Evolutionary conservation across 805 yeast genomes (phyloP).

Genomic region (Cyberlindnera suaveolens): DNA sequence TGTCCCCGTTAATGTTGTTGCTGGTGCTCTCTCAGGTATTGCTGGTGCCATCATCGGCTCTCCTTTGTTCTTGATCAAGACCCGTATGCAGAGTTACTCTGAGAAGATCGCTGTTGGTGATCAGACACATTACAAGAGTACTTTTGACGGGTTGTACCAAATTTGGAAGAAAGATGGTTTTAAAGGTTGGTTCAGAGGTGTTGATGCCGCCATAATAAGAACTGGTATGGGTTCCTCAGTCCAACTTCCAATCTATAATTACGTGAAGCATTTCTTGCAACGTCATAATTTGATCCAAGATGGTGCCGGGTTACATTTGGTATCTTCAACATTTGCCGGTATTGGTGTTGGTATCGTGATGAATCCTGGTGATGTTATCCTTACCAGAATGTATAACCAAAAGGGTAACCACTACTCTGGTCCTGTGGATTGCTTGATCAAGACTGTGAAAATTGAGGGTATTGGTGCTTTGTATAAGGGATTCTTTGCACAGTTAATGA

Average conservation of each 20-base stretch:
- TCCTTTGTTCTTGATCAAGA: slow-evolving; percentile 87
- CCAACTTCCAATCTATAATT: slow-evolving; percentile 86
- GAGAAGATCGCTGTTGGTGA: slow-evolving; percentile 69
- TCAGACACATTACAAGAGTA: slow-evolving; percentile 78
- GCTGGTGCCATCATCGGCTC: slow-evolving; percentile 88
- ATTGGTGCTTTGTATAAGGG: slow-evolving; percentile 86
- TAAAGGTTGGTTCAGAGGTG: slow-evolving; percentile 79
- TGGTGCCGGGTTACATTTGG: slow-evolving; percentile 65
- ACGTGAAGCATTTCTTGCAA: slow-evolving; percentile 58
- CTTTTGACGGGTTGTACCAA: slow-evolving; percentile 59
- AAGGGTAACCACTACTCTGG: slow-evolving; percentile 81
- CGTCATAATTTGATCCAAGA: slow-evolving; percentile 47
- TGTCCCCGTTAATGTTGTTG: slow-evolving; percentile 55
- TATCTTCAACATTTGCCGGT: slow-evolving; percentile 75
- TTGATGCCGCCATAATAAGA: slow-evolving; percentile 89
- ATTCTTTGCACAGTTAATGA: slow-evolving; percentile 83
- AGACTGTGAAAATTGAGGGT: slow-evolving; percentile 85
- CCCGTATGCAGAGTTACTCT: slow-evolving; percentile 94
- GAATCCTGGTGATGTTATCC: slow-evolving; percentile 96
- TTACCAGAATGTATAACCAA: slow-evolving; percentile 94
- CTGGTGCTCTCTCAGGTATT: slow-evolving; percentile 83
- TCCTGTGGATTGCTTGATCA: slow-evolving; percentile 81
- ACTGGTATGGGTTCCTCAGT: slow-evolving; percentile 96
- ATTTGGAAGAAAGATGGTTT: slow-evolving; percentile 67
- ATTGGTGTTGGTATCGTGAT: slow-evolving; percentile 89